Evolutionary conservation across 73 alveolate species (phyloP).

Genomic region (Stentor roeselii): DNA sequence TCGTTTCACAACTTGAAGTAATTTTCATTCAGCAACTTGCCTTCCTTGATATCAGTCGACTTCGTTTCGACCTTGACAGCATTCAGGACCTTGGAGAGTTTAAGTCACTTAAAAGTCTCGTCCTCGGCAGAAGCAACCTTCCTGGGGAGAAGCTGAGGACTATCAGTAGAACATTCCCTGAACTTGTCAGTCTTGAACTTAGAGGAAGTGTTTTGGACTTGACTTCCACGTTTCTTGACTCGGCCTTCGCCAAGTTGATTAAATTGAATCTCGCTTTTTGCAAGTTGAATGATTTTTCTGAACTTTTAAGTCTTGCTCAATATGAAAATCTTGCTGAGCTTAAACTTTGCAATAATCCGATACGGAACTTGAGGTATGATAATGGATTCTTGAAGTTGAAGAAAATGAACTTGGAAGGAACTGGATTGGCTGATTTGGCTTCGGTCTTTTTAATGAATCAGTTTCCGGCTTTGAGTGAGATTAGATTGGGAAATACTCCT

Average conservation of each 20-base stretch:
- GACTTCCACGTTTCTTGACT: neutral
- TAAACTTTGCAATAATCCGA: constrained; percentile 14
- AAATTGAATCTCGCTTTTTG: neutral
- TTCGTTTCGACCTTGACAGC: neutral
- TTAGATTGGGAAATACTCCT: neutral
- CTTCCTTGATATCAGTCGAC: constrained; percentile 7
- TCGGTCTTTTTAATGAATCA: neutral
- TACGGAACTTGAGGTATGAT: neutral
- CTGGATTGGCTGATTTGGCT: neutral
- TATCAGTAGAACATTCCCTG: constrained; percentile 6
- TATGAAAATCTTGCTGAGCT: constrained; percentile 18
- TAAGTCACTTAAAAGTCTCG: neutral
- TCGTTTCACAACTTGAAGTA: neutral
- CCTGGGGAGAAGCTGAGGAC: neutral
- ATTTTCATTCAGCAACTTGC: neutral
- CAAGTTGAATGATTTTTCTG: neutral
- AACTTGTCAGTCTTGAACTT: neutral
- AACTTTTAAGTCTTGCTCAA: neutral
- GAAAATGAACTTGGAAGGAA: neutral
- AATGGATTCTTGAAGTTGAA: neutral
- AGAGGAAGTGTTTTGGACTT: neutral
- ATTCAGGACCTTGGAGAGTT: neutral
- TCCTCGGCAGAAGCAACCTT: neutral
- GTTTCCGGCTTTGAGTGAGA: neutral
- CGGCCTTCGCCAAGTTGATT: neutral